Evolutionary conservation across 768 basidiomycete species (phyloP).

Genomic region (Naganishia antarctica): DNA sequence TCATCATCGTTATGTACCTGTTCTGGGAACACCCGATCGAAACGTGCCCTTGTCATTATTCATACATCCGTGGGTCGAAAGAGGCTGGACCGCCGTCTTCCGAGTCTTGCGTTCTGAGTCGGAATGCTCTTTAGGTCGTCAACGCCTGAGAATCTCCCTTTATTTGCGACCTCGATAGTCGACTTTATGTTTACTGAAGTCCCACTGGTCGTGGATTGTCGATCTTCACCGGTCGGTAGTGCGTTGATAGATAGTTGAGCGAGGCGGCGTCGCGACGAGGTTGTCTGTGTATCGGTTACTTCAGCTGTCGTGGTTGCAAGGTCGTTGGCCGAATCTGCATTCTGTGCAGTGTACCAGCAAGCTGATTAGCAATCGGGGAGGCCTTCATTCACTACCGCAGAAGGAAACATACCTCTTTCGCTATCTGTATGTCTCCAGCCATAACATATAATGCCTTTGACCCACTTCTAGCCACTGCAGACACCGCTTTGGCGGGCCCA

Average conservation of each 20-base stretch:
- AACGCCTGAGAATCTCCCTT: not conserved
- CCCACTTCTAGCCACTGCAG: not conserved
- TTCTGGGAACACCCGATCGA: too few species aligned
- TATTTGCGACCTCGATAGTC: not conserved
- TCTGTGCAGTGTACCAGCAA: too few species aligned
- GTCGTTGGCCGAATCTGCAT: too few species aligned
- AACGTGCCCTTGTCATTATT: not conserved
- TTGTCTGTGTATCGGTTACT: not conserved
- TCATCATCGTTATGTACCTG: too few species aligned
- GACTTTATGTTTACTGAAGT: not conserved
- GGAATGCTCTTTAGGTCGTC: not conserved
- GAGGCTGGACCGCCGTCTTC: constrained; percentile 12
- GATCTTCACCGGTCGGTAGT: not conserved
- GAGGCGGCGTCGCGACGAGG: constrained; percentile 7
- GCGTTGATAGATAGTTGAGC: constrained; percentile 14
- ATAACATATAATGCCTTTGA: not conserved
- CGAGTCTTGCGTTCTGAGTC: constrained; percentile 7
- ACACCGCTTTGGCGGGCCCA: not conserved
- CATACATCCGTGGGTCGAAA: constrained; percentile 2
- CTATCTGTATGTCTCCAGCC: not conserved
- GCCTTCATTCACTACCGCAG: not conserved
- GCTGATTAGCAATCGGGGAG: too few species aligned
- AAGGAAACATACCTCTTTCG: not conserved
- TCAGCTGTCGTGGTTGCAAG: not conserved
- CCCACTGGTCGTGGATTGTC: not conserved